These are phyloP conservation scores for Xylaria sp. DNA, from an alignment of 2,329 filamentous ascomycete genomes.

Conservation along the genomic window DNA sequence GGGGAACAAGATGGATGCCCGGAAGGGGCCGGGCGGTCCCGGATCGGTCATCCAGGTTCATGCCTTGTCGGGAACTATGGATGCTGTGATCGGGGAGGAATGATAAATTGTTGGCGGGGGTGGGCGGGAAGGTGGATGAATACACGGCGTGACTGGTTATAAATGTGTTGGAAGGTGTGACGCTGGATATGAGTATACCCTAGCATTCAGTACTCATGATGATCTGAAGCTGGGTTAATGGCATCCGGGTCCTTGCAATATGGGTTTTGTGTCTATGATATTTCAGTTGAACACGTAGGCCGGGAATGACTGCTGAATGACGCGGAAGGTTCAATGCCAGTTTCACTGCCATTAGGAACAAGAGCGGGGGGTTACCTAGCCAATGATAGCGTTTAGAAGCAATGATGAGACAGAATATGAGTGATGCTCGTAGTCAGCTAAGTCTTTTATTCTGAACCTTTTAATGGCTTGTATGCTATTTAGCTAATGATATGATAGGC, in stretches of 20 bases:
- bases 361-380: too few species aligned
- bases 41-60: conserved; percentile 39
- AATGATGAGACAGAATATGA: neutral
- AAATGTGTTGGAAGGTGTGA: neutral
- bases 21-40: conserved; percentile 44
- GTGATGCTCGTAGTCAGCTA: neutral
- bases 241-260: conserved; percentile 6
- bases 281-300: neutral
- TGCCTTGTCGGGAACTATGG: conserved; percentile 36
- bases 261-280: conserved; percentile 6
- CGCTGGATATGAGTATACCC: conserved; percentile 13
- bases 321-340: neutral
- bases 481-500: too few species aligned
- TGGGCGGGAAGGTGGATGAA: neutral
- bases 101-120: neutral
- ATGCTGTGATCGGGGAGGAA: conserved; percentile 32
- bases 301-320: neutral
- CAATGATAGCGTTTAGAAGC: neutral
- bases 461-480: too few species aligned
- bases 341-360: neutral
- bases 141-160: neutral
- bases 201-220: conserved; percentile 18
- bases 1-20: conserved; percentile 40
- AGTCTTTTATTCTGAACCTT: neutral
- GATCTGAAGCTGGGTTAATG: neutral